Evolutionary conservation across 441 rosid species (phyloP).

Genomic region (Pelargonium citronellum): DNA sequence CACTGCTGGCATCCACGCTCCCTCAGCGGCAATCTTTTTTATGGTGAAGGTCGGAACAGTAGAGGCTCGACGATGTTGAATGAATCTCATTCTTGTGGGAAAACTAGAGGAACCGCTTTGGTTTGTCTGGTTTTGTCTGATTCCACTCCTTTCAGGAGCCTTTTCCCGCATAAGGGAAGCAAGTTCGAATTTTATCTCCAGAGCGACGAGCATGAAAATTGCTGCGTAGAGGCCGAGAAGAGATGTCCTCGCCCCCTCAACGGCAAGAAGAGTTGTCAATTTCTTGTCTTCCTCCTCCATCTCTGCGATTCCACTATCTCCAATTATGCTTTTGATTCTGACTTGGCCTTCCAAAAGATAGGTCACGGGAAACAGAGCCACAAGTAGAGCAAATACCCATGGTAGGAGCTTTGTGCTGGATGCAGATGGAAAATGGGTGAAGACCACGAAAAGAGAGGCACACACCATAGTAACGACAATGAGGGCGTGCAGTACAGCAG

Average conservation of each 20-base stretch:
- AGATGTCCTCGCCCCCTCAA: conserved; percentile 97
- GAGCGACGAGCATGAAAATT: conserved; percentile 88
- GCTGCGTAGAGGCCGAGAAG: conserved; percentile 96
- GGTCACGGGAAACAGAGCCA: conserved; percentile 92
- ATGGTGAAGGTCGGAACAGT: conserved; percentile 66
- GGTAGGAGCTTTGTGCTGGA: conserved; percentile 92
- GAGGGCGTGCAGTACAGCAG: conserved; percentile 76
- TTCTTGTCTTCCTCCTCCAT: conserved; percentile 72
- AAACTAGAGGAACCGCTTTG: conserved; percentile 45
- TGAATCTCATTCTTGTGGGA: conserved; percentile 77
- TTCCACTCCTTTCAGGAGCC: conserved; percentile 60
- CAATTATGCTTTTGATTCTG: conserved; percentile 61
- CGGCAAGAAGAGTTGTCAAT: conserved; percentile 71
- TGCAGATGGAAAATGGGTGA: conserved; percentile 96
- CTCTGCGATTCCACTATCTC: conserved; percentile 44
- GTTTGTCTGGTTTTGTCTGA: conserved; percentile 49
- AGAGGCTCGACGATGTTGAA: conserved; percentile 85
- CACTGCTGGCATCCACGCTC: conserved; percentile 97
- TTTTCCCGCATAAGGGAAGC: conserved; percentile 90
- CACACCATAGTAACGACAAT: conserved; percentile 81
- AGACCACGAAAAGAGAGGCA: conserved; percentile 77
- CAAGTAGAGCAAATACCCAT: conserved; percentile 95
- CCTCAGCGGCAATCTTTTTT: conserved; percentile 89
- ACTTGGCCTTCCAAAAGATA: conserved; percentile 93
- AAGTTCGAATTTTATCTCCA: conserved; percentile 85